phyloP scores from a whole-genome alignment of 2,329 filamentous ascomycete genomes.

The Aureobasidium sp. region DNA sequence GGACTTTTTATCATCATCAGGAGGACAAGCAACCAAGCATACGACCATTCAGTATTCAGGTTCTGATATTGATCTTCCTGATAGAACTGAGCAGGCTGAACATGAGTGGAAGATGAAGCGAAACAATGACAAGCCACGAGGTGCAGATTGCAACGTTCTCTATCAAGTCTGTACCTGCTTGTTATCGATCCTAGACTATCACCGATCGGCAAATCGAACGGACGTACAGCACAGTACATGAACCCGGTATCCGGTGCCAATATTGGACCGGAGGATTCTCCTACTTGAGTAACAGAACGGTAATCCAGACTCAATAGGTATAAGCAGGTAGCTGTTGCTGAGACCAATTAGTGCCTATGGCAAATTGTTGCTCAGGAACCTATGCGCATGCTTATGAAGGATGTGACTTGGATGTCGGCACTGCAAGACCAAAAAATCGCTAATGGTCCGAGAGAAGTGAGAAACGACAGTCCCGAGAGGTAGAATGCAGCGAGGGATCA shows the following conservation, averaged over 20 bases:
- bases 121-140: neutral
- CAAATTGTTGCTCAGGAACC: neutral
- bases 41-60: neutral
- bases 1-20: too few species aligned
- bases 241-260: constrained; percentile 2
- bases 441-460: too few species aligned
- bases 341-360: neutral
- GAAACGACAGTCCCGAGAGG: too few species aligned
- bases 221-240: neutral
- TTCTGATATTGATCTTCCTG: neutral
- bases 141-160: neutral
- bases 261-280: neutral
- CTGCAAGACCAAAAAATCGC: too few species aligned
- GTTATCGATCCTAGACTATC: neutral
- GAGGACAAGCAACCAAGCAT: neutral
- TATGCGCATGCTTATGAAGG: too few species aligned
- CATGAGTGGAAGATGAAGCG: neutral
- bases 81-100: neutral
- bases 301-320: neutral
- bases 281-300: neutral
- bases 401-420: too few species aligned
- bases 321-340: neutral
- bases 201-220: constrained; percentile 5
- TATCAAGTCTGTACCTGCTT: neutral
- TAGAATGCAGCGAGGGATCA: too few species aligned